Evolutionary conservation across 2,329 filamentous ascomycete genomes (phyloP), one percentile per base, ranked within the genome.

Genomic region (Albophoma yamanashiensis): DNA sequence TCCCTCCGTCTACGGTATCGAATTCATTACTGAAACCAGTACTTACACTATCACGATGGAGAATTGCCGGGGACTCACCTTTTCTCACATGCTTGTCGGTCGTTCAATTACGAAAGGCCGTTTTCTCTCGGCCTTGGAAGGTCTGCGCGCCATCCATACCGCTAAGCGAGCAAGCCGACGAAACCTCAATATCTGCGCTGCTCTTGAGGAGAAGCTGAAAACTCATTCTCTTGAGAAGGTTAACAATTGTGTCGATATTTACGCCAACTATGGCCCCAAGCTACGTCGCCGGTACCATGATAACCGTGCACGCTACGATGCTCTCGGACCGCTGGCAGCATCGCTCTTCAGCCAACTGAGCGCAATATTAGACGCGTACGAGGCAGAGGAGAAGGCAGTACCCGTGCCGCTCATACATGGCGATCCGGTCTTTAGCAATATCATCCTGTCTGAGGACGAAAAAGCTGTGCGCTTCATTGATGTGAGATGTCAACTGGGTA

Each of bases 371-470:
- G 68, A 68, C 58, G 65, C 63, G 8, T 70, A 70, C 62, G 69
- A 70, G 61, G 67, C 67, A 47, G 67, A 70, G 55, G 62, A 68
- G 38, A 66, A 67, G 61, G 69, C 64, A 27, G 63, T 67, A 20
- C 62, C 64, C 22, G 64, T 67, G 1, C 58, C 65, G 22, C 63
- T 69, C 9, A 69, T 70, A 60, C 68, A 71, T 61, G 69, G 69
- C 39, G 68, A 70, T 59, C 67, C 68, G 9, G 68, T 71, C 39
- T 71, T 71, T 60, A 67, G 65, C 62, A 70, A 70, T 56, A 67
- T 67, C 57, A 70, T 71, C 47, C 63, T 70, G 1, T 64, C 63
- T 56, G 61, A 65, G 22, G 66, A 69, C 56, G 66, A 67, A 56
- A 64, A 63, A 52, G 47, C 61, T n/a, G 68, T 71, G 43, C 65